phyloP scores from a whole-genome alignment of 164 flowering plant species.

The Akebia trifoliata region DNA sequence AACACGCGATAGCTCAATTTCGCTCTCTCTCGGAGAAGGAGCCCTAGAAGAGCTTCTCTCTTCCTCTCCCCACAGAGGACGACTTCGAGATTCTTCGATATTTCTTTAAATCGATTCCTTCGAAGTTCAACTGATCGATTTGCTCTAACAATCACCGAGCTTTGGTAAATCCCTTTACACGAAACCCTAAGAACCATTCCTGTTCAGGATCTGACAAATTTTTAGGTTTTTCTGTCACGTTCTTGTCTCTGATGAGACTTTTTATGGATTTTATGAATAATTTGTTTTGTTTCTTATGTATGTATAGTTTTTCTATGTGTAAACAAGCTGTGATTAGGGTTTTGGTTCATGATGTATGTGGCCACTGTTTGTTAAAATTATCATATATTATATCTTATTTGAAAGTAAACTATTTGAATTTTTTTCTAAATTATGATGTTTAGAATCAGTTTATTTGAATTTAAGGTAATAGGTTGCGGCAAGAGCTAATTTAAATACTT shows the following conservation, averaged over 20 bases:
- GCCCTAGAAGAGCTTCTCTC: not conserved
- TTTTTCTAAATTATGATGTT: too few species aligned
- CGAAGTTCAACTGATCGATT: not conserved
- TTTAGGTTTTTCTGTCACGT: not conserved
- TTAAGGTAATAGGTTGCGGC: too few species aligned
- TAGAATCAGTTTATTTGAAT: too few species aligned
- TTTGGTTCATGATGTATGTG: too few species aligned
- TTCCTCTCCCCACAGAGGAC: not conserved
- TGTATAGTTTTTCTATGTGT: not conserved
- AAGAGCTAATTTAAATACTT: too few species aligned
- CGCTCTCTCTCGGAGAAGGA: not conserved
- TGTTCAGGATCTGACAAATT: not conserved
- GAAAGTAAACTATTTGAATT: too few species aligned
- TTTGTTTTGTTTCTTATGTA: not conserved
- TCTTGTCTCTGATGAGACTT: constrained; percentile 1
- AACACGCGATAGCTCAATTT: not conserved
- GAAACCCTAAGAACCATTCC: not conserved
- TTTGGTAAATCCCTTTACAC: constrained; percentile 12
- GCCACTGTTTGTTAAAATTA: too few species aligned
- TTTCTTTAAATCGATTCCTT: not conserved
- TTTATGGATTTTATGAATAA: not conserved
- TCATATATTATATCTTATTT: too few species aligned
- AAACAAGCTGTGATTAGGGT: too few species aligned
- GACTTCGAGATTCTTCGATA: not conserved
- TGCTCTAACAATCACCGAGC: not conserved